Conservation (phyloP, 1,284 basidiomycete species). For the Boletus mariae region DNA sequence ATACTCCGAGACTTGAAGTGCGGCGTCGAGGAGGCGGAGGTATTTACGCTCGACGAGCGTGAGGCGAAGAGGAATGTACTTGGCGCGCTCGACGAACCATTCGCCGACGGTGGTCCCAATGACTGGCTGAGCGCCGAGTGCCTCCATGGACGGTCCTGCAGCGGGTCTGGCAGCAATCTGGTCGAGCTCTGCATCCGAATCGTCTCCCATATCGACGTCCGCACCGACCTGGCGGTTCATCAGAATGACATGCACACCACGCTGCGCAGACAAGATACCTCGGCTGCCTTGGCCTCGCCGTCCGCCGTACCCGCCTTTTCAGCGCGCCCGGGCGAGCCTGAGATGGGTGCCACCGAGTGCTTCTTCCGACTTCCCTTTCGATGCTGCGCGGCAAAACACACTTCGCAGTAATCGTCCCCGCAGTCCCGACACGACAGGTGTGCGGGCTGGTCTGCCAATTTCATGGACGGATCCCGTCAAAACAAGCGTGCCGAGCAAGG, state of each 20-base stretch:
- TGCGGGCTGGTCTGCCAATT: conserved; percentile 67
- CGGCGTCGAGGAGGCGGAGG: conserved; percentile 75
- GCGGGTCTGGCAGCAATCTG: conserved; percentile 25
- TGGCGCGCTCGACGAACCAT: conserved; percentile 76
- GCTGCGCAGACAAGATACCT: conserved; percentile 15
- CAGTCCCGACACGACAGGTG: conserved; percentile 69
- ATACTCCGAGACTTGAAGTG: conserved; percentile 76
- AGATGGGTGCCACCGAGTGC: conserved; percentile 55
- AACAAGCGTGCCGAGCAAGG: neutral
- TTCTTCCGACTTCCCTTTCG: conserved; percentile 70
- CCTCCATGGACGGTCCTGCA: conserved; percentile 35
- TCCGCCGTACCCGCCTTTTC: conserved; percentile 19
- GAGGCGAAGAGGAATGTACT: conserved; percentile 73
- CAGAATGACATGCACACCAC: neutral
- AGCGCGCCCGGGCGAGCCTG: conserved; percentile 10
- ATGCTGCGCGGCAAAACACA: conserved; percentile 79
- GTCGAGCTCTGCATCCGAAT: conserved; percentile 49
- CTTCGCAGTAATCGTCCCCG: conserved; percentile 70
- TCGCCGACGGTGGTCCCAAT: conserved; percentile 63
- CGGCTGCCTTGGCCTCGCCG: conserved; percentile 6
- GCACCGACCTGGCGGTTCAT: conserved; percentile 22
- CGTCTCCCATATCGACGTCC: conserved; percentile 39
- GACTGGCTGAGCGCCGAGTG: conserved; percentile 50
- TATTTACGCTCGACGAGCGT: conserved; percentile 71
- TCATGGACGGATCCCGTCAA: neutral